phyloP scores from a whole-genome alignment of 164 flowering plant genomes.

The Warburgia ugandensis region DNA sequence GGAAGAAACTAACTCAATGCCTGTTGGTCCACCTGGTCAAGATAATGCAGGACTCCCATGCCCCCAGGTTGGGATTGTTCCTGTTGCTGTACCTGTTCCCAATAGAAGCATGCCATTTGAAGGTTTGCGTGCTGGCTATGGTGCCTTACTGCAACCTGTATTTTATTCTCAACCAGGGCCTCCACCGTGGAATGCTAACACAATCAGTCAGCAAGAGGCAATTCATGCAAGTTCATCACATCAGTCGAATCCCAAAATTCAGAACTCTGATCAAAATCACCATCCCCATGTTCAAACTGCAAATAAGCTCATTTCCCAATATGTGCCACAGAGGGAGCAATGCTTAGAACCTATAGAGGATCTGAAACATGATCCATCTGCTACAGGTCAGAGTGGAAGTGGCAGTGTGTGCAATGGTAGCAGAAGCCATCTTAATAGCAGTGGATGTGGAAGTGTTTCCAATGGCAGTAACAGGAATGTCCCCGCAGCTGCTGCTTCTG shows the following conservation, averaged over 20 bases:
- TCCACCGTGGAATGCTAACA: constrained; percentile 30
- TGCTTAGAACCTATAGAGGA: constrained; percentile 33
- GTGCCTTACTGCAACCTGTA: constrained; percentile 33
- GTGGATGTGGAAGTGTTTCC: constrained; percentile 37
- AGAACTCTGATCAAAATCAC: constrained; percentile 13
- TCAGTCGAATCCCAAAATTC: constrained; percentile 25
- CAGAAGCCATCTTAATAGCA: constrained; percentile 29
- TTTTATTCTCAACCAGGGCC: constrained; percentile 33
- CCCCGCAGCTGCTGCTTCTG: constrained; percentile 20
- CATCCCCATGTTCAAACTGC: constrained; percentile 19
- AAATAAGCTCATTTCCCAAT: constrained; percentile 16
- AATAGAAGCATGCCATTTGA: constrained; percentile 32
- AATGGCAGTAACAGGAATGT: constrained; percentile 39
- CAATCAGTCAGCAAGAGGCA: constrained; percentile 26
- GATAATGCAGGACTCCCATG: constrained; percentile 7
- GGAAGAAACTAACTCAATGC: constrained; percentile 17
- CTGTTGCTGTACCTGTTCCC: constrained; percentile 37
- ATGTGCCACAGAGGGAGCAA: constrained; percentile 17
- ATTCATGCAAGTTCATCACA: constrained; percentile 17
- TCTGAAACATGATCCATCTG: constrained; percentile 29
- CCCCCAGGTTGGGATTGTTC: constrained; percentile 28
- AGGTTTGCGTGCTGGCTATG: constrained; percentile 25
- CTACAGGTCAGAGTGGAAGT: constrained; percentile 47
- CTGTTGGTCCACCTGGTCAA: constrained; percentile 22
- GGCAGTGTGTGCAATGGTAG: constrained; percentile 51